Conservation (phyloP, 2,329 filamentous ascomycete species). For the Neopestalotiopsis sp. region DNA sequence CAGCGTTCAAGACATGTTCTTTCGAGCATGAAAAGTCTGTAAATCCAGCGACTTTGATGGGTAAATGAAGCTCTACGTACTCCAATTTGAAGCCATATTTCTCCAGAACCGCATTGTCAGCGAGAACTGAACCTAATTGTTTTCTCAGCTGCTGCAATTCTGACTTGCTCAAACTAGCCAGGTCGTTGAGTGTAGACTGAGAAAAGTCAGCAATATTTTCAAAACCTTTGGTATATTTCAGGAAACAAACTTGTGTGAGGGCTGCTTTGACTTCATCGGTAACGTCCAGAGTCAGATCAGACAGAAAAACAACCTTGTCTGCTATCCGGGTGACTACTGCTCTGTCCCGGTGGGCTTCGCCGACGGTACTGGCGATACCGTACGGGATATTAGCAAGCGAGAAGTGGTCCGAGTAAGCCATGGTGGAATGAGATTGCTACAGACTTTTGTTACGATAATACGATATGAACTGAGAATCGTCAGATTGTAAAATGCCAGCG, state of each 20-base stretch:
- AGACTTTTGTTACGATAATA: no score
- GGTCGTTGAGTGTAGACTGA: constrained; percentile 28
- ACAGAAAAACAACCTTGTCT: constrained; percentile 58
- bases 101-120: constrained; percentile 25
- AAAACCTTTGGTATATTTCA: not conserved
- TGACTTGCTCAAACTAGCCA: constrained; percentile 24
- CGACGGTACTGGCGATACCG: constrained; percentile 51
- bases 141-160: constrained; percentile 26
- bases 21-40: constrained; percentile 62
- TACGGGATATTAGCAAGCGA: constrained; percentile 60
- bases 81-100: constrained; percentile 38
- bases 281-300: constrained; percentile 40
- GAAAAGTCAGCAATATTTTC: not conserved
- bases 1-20: constrained; percentile 58
- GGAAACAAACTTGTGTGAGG: constrained; percentile 24
- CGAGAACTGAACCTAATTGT: constrained; percentile 26
- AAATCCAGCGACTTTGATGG: constrained; percentile 61
- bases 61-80: constrained; percentile 56
- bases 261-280: constrained; percentile 19
- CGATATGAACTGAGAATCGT: not conserved
- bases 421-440: not conserved
- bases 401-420: constrained; percentile 46
- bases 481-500: not conserved
- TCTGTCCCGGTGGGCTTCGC: constrained; percentile 37
- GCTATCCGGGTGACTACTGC: constrained; percentile 56